phyloP scores from a whole-genome alignment of 202 grass and related monocot genomes.

The Panicum hallii region DNA sequence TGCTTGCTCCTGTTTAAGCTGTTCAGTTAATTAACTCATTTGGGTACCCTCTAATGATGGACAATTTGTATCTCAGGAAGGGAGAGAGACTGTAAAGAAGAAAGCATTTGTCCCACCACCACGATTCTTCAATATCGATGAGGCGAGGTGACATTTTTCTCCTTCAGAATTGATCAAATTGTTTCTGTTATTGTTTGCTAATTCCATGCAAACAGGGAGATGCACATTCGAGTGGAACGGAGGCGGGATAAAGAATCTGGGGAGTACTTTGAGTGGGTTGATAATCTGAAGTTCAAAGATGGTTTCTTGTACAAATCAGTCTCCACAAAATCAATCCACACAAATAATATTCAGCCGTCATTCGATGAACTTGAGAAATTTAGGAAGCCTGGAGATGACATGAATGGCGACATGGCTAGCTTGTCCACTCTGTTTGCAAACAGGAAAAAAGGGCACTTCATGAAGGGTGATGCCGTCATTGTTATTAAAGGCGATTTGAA shows the following conservation, averaged over 20 bases:
- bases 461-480: slow-evolving; percentile 98
- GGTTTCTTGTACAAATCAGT: slow-evolving; percentile 92
- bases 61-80: slow-evolving; percentile 76
- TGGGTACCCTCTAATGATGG: slow-evolving; percentile 14
- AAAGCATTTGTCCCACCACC: slow-evolving; percentile 93
- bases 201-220: slow-evolving; percentile 65
- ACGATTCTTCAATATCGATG: slow-evolving; percentile 95
- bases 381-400: slow-evolving; percentile 89
- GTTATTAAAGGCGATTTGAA: slow-evolving; percentile 91
- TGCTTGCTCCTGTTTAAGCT: slow-evolving; percentile 37
- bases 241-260: slow-evolving; percentile 69
- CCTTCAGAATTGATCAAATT: slow-evolving; percentile 16
- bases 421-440: slow-evolving; percentile 94
- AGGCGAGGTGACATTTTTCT: slow-evolving; percentile 72
- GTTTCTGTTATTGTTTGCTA: slow-evolving; percentile 52
- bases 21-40: slow-evolving; percentile 11
- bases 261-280: slow-evolving; percentile 90
- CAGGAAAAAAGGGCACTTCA: slow-evolving; percentile 98
- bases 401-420: slow-evolving; percentile 82
- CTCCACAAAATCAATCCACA: slow-evolving; percentile 81
- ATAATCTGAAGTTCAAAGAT: slow-evolving; percentile 93
- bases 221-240: slow-evolving; percentile 88
- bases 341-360: slow-evolving; percentile 72
- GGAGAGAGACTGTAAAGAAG: slow-evolving; percentile 81
- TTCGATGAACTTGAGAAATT: slow-evolving; percentile 99